A percentile compares a stretch with the other conserved stretches of the same genome.
Conservation (phyloP, 176 grass and related monocot species). For the Thalia dealbata region DNA sequence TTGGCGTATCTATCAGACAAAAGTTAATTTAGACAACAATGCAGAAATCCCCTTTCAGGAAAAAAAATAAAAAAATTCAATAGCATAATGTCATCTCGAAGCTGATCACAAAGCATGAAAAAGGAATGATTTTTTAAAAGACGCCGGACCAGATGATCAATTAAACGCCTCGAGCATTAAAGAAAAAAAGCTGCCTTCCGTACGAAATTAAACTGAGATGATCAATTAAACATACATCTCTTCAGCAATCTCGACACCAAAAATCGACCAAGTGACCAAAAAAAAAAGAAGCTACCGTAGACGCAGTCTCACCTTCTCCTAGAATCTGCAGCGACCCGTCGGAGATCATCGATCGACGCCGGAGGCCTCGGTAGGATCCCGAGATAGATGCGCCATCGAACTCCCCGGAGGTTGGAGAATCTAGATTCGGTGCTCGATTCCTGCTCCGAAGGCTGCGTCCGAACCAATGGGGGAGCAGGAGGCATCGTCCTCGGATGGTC, state of each 20-base stretch:
- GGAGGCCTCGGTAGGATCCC: constrained; percentile 44
- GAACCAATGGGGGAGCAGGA: background rate
- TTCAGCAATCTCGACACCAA: background rate
- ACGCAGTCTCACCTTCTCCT: constrained; percentile 50
- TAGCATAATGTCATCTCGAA: background rate
- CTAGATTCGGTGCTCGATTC: background rate
- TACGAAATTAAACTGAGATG: background rate
- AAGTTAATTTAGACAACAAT: background rate
- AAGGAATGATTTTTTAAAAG: background rate
- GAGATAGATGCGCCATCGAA: constrained; percentile 71
- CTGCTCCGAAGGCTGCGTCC: background rate
- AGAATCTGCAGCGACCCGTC: constrained; percentile 77
- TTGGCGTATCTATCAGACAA: constrained; percentile 53
- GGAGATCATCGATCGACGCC: constrained; percentile 52
- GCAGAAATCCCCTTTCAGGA: no score
- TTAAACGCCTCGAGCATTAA: background rate
- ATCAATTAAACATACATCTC: background rate
- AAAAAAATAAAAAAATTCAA: background rate
- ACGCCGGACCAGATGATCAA: background rate
- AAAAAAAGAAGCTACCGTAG: background rate
- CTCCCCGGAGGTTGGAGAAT: constrained; percentile 42
- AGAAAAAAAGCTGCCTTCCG: background rate
- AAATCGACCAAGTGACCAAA: background rate
- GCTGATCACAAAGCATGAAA: background rate
- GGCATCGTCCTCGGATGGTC: background rate